Evolutionary conservation across 2,329 filamentous ascomycete species (phyloP).

Genomic region (Aureobasidium sp.): DNA sequence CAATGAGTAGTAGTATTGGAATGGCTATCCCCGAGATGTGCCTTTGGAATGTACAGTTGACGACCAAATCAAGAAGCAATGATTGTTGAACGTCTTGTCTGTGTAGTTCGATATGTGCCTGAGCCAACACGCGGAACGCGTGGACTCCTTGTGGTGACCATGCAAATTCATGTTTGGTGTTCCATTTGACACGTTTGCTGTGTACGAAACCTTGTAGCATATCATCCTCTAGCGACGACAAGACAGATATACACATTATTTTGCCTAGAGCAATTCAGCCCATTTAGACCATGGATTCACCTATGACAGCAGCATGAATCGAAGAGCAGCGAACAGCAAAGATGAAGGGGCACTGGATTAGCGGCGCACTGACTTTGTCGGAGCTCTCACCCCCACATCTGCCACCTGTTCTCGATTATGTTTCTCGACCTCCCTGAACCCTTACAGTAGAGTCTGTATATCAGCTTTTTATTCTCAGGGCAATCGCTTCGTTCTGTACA

Average conservation of each 20-base stretch:
- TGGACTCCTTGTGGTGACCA: neutral
- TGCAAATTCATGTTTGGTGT: neutral
- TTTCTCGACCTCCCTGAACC: constrained; percentile 10
- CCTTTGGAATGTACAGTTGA: constrained; percentile 6
- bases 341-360: neutral
- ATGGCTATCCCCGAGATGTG: neutral
- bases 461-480: neutral
- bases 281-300: too few species aligned
- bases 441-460: neutral
- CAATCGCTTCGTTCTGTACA: neutral
- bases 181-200: neutral
- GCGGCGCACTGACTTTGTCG: constrained; percentile 13
- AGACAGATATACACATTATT: neutral
- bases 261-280: neutral
- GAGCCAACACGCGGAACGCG: neutral
- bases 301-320: neutral
- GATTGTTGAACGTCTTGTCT: neutral
- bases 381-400: constrained; percentile 14
- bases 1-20: constrained; percentile 7
- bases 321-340: neutral
- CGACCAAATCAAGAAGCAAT: neutral
- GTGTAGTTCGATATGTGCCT: neutral
- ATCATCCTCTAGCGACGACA: neutral
- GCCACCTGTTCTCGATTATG: constrained; percentile 1
- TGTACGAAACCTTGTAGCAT: neutral